phyloP scores from a whole-genome alignment of 257 asterid genomes.

The Solanum chiquidenum region DNA sequence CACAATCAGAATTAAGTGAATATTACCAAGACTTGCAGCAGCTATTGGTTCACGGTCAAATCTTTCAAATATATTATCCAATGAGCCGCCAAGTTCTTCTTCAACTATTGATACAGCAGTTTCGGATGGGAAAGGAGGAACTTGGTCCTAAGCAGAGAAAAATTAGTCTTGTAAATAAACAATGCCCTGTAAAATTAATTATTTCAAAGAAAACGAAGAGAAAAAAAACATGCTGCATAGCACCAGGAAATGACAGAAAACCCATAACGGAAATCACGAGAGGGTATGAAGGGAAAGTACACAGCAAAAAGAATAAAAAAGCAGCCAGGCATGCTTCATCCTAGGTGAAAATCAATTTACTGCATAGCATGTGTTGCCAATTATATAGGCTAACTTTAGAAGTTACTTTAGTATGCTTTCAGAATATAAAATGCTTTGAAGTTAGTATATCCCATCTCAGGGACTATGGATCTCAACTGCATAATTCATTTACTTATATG shows the following conservation, averaged over 20 bases:
- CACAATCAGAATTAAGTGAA: not conserved
- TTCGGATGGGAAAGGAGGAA: slow-evolving; percentile 88
- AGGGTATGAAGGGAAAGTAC: not conserved
- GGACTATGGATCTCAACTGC: not conserved
- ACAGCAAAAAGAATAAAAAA: not conserved
- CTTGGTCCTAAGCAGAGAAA: slow-evolving; percentile 49
- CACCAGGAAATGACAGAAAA: not conserved
- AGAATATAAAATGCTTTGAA: not conserved
- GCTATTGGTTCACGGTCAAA: slow-evolving; percentile 88
- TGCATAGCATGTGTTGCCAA: not conserved
- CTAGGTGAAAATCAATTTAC: not conserved
- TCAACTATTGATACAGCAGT: slow-evolving; percentile 72
- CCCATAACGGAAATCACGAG: not conserved
- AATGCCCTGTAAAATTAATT: not conserved
- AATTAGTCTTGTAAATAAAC: not conserved
- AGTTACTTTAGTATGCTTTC: not conserved
- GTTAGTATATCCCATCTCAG: not conserved
- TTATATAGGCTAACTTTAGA: not conserved
- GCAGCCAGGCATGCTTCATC: not conserved
- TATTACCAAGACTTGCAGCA: slow-evolving; percentile 90
- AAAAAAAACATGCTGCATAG: not conserved
- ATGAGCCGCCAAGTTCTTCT: slow-evolving; percentile 68
- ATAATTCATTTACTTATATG: not conserved
- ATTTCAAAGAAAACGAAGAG: not conserved
- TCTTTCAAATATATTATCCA: slow-evolving; percentile 49